A percentile compares a stretch with the other conserved stretches of the same genome.
Conservation (phyloP, 495 filamentous ascomycete species). For the Margaritispora aquatica region DNA sequence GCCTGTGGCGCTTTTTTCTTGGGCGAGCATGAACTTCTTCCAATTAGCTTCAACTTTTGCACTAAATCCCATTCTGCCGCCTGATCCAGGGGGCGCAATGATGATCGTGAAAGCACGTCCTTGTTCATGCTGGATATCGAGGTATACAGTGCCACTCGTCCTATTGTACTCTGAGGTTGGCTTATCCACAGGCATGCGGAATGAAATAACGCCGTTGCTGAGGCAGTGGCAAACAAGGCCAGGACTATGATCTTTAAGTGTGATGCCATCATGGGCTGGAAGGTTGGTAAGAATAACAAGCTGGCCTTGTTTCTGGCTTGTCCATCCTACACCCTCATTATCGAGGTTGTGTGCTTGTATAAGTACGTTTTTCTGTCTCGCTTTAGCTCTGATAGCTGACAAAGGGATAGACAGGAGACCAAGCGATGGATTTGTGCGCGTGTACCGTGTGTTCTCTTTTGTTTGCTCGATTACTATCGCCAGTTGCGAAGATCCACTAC, state of each 20-base stretch:
- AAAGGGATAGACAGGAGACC: background rate
- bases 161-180: background rate
- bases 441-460: background rate
- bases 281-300: background rate
- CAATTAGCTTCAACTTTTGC: background rate
- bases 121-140: background rate
- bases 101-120: background rate
- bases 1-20: no score
- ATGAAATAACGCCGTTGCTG: background rate
- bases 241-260: background rate
- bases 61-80: background rate
- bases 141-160: background rate
- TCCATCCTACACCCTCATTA: background rate
- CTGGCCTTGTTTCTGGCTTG: background rate
- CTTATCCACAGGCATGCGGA: background rate
- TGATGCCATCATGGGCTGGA: background rate
- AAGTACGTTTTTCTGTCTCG: background rate
- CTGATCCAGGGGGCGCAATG: background rate
- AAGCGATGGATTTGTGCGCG: background rate
- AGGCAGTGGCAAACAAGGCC: background rate
- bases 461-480: background rate
- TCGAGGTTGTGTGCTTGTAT: background rate
- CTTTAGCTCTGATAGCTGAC: background rate
- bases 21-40: background rate
- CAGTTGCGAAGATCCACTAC: background rate